A percentile compares a stretch with the other conserved stretches of the same genome.
phyloP scores from a whole-genome alignment of 2,329 filamentous ascomycete genomes.

The Colletotrichum lini region DNA sequence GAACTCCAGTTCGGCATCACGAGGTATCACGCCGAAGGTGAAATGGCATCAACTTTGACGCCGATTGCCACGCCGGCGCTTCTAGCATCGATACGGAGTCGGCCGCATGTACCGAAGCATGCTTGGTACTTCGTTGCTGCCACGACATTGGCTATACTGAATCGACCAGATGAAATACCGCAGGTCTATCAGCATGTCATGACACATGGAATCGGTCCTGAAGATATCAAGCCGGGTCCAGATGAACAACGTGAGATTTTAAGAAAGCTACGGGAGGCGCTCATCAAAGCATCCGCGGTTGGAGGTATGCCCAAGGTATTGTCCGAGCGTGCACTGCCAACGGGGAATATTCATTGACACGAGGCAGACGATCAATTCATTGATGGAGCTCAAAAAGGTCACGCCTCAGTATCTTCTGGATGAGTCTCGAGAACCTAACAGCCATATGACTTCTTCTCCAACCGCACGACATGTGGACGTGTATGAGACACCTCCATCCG shows the following conservation, averaged over 20 bases:
- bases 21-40: not conserved
- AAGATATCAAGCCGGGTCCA: slow-evolving; percentile 45
- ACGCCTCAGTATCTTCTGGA: slow-evolving; percentile 60
- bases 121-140: slow-evolving; percentile 65
- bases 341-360: not conserved
- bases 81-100: slow-evolving; percentile 56
- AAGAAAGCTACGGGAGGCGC: slow-evolving; percentile 63
- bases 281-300: slow-evolving; percentile 64
- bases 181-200: slow-evolving; percentile 61
- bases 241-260: slow-evolving; percentile 60
- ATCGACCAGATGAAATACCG: slow-evolving; percentile 64
- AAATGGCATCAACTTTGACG: slow-evolving; percentile 42
- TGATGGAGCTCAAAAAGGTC: slow-evolving; percentile 59
- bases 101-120: slow-evolving; percentile 59
- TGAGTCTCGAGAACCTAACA: slow-evolving; percentile 27
- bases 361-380: slow-evolving; percentile 61
- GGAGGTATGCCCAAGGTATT: slow-evolving; percentile 65
- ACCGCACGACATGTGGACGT: slow-evolving; percentile 57
- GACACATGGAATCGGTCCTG: slow-evolving; percentile 46
- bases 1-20: not conserved
- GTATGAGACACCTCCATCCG: slow-evolving; percentile 50
- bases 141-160: slow-evolving; percentile 61
- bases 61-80: slow-evolving; percentile 58
- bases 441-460: slow-evolving; percentile 53
- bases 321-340: not conserved